Evolutionary conservation across 1,284 basidiomycete genomes (phyloP), one percentile per base, ranked within the genome.

Genomic region (Trichosporon ovoides): DNA sequence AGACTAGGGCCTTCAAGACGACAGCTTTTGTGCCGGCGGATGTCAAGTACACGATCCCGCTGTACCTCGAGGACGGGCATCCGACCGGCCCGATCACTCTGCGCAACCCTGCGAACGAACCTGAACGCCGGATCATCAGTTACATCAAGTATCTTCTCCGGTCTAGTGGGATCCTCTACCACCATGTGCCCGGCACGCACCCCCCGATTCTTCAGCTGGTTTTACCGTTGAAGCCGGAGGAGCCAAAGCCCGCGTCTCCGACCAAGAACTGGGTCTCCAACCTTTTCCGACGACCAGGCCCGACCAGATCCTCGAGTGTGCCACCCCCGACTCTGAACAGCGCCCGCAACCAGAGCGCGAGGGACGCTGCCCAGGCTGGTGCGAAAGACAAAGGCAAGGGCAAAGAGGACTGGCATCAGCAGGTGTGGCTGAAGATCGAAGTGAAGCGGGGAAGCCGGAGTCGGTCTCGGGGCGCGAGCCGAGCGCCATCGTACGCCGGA

Each of bases 121-220:
- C 72, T 14, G 67, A 76, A n/a, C 61, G 65, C 22, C 70, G 76
- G 22, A 69, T 78, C 16, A 57, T 76, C 46, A 73, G 72, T 18
- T 80, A 78, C 59, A 61, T 80, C 63, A 79, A 79, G 61, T 80
- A 83, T 60, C 78, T 81, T 28, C 67, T 83, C 9, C 79, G 82
- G 13, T 81, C 78, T 19, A 73, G 77, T 0, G 81, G 81, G 1
- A 80, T 82, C 55, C 67, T 82, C 24, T 82, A 82, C 64, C 81
- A 83, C 65, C 73, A 73, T 13, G 56, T 76, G 6, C 63, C 70
- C 35, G 40, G 54, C 34, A 59, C 56, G 3, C 52, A 55, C n/a
- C 56, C 59, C 4, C 57, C 59, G 0, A 56, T 70, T 1, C 52
- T 72, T 9, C 72, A 74, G 58, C 61, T 74, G 10, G 70, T 72